Evolutionary conservation across 805 yeast species (phyloP), one percentile per base, ranked within the genome.

Genomic region (Yamadazyma sp.): DNA sequence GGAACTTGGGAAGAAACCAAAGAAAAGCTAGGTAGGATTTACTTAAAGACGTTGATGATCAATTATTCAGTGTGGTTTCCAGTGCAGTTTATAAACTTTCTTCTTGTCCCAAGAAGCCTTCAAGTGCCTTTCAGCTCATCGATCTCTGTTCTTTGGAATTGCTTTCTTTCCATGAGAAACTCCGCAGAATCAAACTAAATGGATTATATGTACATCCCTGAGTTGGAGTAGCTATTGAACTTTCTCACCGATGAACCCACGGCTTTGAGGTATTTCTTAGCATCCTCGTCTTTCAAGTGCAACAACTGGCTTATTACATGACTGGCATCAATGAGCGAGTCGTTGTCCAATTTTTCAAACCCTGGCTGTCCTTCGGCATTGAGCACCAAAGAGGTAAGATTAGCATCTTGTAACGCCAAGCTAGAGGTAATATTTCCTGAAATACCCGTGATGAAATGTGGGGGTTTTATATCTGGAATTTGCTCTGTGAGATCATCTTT

Each of bases 51-150:
- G 0, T 60, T 84, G 39, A 73, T 80, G 23, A 77, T 77, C 42
- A 84, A 84, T 52, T 82, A 77, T 55, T 64, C 82, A 41, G 76
- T 85, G n/a, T 85, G 95, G 95, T 85, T 87, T 37, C 77, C 85
- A 7, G 89, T 84, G 14, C 95, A 85, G 50, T 80, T 85, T 45
- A 65, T 84, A 46, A 85, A 85, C 51, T 85, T 85, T 49, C 66
- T 82, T 38, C 53, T 82, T 2, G 75, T 85, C 60, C 91, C 91
- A 1, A 70, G 78, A 42, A 71, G 71, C 42, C 75, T 80, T 48
- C 98, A 91, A 60, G 95, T 91, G 4, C 96, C 97, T 0, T 91
- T 93, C 57, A 82, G 95, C 38, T 83, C 93, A 6, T 85, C 63
- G 13, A 69, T 93, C 5, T 91, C 95, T 19, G 95, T 91, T 13